Conservation (phyloP, 2,329 filamentous ascomycete species). For the Apiospora aurea region DNA sequence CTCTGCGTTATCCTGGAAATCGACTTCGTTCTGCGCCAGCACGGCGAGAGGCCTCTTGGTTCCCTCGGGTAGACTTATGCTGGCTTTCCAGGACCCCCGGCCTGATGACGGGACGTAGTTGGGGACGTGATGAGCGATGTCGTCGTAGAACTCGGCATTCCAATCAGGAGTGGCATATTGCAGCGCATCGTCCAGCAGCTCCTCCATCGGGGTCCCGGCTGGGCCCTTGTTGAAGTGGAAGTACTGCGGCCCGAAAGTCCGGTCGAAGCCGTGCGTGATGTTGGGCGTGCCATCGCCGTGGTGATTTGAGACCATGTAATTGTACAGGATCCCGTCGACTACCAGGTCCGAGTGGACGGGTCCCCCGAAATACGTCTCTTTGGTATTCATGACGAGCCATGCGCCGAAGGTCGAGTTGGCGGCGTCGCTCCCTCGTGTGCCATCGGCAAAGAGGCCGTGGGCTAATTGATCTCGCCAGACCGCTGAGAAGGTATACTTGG, state of each 20-base stretch:
- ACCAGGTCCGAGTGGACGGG: constrained; percentile 68
- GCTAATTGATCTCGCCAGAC: constrained; percentile 64
- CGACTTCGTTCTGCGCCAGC: constrained; percentile 56
- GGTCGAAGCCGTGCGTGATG: constrained; percentile 69
- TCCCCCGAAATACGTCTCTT: constrained; percentile 68
- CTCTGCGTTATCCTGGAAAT: constrained; percentile 66
- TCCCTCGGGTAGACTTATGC: constrained; percentile 57
- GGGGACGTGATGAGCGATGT: constrained; percentile 64
- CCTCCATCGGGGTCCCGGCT: constrained; percentile 51
- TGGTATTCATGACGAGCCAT: constrained; percentile 71
- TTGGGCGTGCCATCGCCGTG: constrained; percentile 69
- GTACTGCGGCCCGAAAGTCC: constrained; percentile 69
- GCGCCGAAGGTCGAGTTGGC: constrained; percentile 63
- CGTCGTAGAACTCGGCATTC: constrained; percentile 69
- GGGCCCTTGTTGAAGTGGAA: constrained; percentile 68
- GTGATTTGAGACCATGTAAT: constrained; percentile 68
- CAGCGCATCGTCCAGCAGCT: constrained; percentile 61
- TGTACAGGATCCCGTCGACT: constrained; percentile 71
- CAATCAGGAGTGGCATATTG: constrained; percentile 58
- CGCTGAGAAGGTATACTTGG: constrained; percentile 69
- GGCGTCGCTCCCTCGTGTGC: constrained; percentile 48
- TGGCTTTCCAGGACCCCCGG: constrained; percentile 58
- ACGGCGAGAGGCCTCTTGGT: constrained; percentile 62
- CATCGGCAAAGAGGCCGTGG: constrained; percentile 63
- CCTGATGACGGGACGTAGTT: constrained; percentile 62